Percentiles rank a stretch among this genome's conserved stretches.
phyloP scores from a whole-genome alignment of 176 grass and related monocot species.

The Rhipidocladum racemiflorum region DNA sequence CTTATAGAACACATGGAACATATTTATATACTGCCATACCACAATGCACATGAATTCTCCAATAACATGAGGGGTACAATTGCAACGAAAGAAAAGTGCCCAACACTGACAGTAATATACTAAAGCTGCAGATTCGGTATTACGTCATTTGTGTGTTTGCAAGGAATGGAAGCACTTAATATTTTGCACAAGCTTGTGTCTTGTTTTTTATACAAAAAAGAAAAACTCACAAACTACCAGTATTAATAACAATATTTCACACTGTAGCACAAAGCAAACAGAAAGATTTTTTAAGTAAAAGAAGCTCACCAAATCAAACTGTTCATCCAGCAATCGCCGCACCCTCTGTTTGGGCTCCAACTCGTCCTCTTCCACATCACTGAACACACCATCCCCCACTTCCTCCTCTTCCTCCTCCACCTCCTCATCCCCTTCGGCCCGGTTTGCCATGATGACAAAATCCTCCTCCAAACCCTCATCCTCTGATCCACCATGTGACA shows the following conservation, averaged over 20 bases:
- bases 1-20: not conserved
- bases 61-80: not conserved
- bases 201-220: not conserved
- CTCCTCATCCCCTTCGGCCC: slow-evolving; percentile 47
- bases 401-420: slow-evolving; percentile 31
- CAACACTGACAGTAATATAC: not conserved
- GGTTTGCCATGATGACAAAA: slow-evolving; percentile 88
- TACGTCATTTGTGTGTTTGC: not conserved
- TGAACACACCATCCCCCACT: slow-evolving; percentile 13
- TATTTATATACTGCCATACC: not conserved
- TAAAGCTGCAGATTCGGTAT: not conserved
- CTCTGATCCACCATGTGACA: slow-evolving; percentile 53
- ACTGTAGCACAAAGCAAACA: not conserved
- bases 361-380: slow-evolving; percentile 35
- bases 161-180: not conserved
- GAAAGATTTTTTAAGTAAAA: not conserved
- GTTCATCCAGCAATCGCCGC: slow-evolving; percentile 69
- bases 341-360: slow-evolving; percentile 51
- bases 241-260: not conserved
- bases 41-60: not conserved
- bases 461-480: slow-evolving; percentile 91
- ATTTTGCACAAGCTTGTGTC: not conserved
- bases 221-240: not conserved
- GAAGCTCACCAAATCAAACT: slow-evolving; percentile 81
- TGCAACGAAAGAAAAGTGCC: not conserved